Base-by-base conservation (phyloP, 2,329 filamentous ascomycete species). In the Dothideomycetes sp. region DNA sequence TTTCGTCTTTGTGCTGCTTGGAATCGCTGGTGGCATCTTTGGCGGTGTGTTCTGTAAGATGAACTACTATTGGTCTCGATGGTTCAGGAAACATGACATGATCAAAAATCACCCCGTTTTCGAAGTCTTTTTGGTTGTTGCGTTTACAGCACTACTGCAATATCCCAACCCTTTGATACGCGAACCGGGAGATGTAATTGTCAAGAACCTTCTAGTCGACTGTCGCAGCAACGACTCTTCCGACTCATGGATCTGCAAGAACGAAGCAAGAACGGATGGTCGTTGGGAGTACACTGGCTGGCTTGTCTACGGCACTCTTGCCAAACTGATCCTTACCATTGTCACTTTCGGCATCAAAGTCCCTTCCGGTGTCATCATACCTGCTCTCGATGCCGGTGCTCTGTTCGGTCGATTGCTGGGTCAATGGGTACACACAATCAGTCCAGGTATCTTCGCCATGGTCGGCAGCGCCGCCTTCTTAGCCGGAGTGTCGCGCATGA, bases 291-390 rank as follows among this genome's bases (percentile, higher is more conserved):
- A 76, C 46, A 61, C 72, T 34, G 63, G 61, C 22, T 75, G 63
- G 60, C 61, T 78, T 4, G 49, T 68, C 5, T 68, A 73, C 47
- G 73, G 72, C 3, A 71, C 69, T 1, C 46, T 73, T 2, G 64
- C 68, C 15, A 77, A 78, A 53, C 62, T 77, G 3, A 45, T 73
- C 12, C 63, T 77, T 7, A 77, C 70, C 1, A 73, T 68, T 46
- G 66, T 77, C 27, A 77, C 73, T 0, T 76, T 76, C 47, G 73
- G 74, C 11, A 68, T 69, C 55, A 77, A 77, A 57, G 72, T 78
- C 1, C 74, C 74, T 1, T 72, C 69, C 1, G 74, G 74, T 1
- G 70, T 78, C 43, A 78, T 78, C 53, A 76, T 78, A 37, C 74
- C 74, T 1, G 68, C 73, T 2, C 62, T 78, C 2, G 71, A 74